These are phyloP conservation scores for Agrocybe praecox DNA, from an alignment of 768 basidiomycete species.

Conservation along the genomic window DNA sequence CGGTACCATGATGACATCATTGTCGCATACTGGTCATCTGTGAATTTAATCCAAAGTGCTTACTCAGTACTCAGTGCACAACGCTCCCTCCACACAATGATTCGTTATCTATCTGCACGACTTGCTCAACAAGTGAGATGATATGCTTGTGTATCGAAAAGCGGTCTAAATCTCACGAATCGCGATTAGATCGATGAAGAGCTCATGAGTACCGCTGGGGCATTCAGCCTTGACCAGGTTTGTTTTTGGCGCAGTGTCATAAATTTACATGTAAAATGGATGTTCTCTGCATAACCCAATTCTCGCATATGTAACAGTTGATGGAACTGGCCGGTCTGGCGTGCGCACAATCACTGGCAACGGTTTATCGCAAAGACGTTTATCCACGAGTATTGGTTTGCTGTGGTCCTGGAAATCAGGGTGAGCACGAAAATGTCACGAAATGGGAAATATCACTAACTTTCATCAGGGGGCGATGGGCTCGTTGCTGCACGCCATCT, in stretches of 20 bases:
- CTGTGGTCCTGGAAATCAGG: conserved; percentile 98
- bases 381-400: conserved; percentile 87
- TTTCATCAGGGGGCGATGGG: conserved; percentile 78
- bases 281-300: not conserved
- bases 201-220: conserved; percentile 85
- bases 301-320: conserved; percentile 46
- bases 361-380: conserved; percentile 68
- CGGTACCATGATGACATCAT: no score
- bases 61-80: no score
- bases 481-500: conserved; percentile 96
- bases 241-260: not conserved
- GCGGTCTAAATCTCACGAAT: not conserved
- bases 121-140: conserved; percentile 73
- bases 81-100: conserved; percentile 43
- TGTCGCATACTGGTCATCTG: no score
- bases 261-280: not conserved
- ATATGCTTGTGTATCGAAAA: not conserved
- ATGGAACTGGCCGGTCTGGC: conserved; percentile 97
- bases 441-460: no score
- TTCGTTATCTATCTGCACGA: conserved; percentile 70
- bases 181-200: conserved; percentile 85
- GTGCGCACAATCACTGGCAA: conserved; percentile 86
- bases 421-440: conserved; percentile 14
- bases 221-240: conserved; percentile 95
- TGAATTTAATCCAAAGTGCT: no score